Conservation (phyloP, 768 basidiomycete species). For the Cystobasidium onofrii region DNA sequence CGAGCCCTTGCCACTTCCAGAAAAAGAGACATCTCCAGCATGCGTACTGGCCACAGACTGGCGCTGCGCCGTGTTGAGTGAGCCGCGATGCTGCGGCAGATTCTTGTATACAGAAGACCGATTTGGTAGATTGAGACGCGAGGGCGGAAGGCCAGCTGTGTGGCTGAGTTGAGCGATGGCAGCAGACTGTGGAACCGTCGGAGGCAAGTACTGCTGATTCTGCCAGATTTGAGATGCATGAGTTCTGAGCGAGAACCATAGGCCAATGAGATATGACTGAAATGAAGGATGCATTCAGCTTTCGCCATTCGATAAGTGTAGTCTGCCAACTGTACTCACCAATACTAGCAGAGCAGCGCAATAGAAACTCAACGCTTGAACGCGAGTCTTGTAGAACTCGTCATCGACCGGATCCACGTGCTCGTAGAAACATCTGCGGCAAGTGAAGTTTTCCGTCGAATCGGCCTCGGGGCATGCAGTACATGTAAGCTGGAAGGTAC, state of each 20-base stretch:
- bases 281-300: no score
- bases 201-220: constrained; percentile 57
- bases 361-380: constrained; percentile 90
- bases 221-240: constrained; percentile 99
- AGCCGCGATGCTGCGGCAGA: constrained; percentile 44
- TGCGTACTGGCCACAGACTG: constrained; percentile 19
- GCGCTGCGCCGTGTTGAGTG: constrained; percentile 43
- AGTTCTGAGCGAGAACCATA: constrained; percentile 97
- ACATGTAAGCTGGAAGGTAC: constrained; percentile 82
- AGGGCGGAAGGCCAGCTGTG: constrained; percentile 41
- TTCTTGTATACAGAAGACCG: constrained; percentile 44
- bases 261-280: constrained; percentile 94
- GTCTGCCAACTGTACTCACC: constrained; percentile 64
- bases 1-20: background rate
- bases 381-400: constrained; percentile 92
- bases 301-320: no score
- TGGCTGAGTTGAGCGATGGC: background rate
- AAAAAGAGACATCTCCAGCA: constrained; percentile 2
- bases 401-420: constrained; percentile 87
- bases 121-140: constrained; percentile 33
- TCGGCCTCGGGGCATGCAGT: constrained; percentile 59
- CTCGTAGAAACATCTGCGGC: constrained; percentile 86
- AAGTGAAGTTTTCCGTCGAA: constrained; percentile 60
- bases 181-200: constrained; percentile 31
- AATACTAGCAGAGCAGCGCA: constrained; percentile 83